Evolutionary conservation across 2,329 filamentous ascomycete species (phyloP).

Genomic region (Fusarium hostae): DNA sequence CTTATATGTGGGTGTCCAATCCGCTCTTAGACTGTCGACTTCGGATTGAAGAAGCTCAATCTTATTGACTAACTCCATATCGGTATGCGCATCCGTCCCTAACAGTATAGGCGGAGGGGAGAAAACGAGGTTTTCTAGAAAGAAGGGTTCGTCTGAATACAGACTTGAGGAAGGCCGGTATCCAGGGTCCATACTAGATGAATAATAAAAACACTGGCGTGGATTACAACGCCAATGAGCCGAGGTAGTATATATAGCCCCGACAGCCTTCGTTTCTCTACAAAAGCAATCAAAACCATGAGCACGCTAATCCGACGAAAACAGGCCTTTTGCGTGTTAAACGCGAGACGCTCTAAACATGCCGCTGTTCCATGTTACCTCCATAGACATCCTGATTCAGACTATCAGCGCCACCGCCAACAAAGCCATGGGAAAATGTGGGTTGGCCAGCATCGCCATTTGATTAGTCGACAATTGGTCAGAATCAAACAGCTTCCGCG

Average conservation of each 20-base stretch:
- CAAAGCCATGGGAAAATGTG: background rate
- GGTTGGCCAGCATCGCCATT: background rate
- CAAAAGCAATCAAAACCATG: background rate
- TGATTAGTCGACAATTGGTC: background rate
- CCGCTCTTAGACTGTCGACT: background rate
- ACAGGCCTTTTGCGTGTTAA: background rate
- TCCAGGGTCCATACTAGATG: background rate
- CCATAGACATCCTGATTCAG: background rate
- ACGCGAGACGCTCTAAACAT: background rate
- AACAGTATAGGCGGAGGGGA: background rate
- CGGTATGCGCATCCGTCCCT: background rate
- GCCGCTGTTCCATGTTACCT: background rate
- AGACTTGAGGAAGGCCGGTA: background rate
- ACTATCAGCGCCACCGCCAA: background rate
- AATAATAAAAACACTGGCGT: background rate
- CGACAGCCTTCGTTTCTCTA: background rate
- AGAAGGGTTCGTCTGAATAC: slow-evolving; percentile 1
- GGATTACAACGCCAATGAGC: background rate
- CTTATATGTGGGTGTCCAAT: background rate
- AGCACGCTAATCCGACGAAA: background rate
- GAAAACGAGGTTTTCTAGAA: background rate
- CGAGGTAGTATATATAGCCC: background rate
- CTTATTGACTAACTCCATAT: background rate
- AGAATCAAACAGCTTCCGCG: background rate
- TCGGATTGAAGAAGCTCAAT: background rate